Percentiles rank a stretch among this genome's conserved stretches.
phyloP scores from a whole-genome alignment of 768 basidiomycete species.

The Termitomyces bulborhizus region DNA sequence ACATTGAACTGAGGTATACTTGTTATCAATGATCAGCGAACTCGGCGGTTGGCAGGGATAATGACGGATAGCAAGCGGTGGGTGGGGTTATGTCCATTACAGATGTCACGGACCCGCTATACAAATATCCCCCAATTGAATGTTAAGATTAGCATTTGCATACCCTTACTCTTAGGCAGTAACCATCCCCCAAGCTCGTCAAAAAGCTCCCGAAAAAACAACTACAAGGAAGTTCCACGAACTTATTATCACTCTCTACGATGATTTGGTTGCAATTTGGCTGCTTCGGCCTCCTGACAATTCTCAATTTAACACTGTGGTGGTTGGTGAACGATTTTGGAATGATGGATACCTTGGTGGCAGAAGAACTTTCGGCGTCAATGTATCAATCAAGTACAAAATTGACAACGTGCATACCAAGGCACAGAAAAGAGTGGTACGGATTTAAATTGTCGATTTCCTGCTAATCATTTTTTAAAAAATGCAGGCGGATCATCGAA shows the following conservation, averaged over 20 bases:
- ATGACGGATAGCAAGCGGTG: no score
- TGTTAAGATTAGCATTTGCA: no score
- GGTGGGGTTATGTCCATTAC: no score
- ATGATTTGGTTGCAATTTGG: neutral
- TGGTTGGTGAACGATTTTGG: neutral
- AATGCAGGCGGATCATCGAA: neutral
- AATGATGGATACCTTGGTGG: neutral
- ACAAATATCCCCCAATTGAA: no score
- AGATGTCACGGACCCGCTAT: no score
- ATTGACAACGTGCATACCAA: neutral
- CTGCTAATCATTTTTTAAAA: neutral
- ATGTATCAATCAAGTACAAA: neutral
- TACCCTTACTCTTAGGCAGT: no score
- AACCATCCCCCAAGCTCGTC: no score
- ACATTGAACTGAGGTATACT: no score
- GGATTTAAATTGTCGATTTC: neutral
- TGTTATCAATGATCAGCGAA: no score
- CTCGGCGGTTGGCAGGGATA: no score
- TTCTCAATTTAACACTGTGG: neutral
- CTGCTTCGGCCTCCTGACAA: neutral
- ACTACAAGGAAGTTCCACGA: neutral
- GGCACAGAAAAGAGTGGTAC: conserved; percentile 2
- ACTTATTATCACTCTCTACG: neutral
- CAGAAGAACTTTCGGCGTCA: no score
- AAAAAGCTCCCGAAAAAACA: neutral